phyloP scores from a whole-genome alignment of 768 basidiomycete genomes.

The Hypholoma fasciculare region DNA sequence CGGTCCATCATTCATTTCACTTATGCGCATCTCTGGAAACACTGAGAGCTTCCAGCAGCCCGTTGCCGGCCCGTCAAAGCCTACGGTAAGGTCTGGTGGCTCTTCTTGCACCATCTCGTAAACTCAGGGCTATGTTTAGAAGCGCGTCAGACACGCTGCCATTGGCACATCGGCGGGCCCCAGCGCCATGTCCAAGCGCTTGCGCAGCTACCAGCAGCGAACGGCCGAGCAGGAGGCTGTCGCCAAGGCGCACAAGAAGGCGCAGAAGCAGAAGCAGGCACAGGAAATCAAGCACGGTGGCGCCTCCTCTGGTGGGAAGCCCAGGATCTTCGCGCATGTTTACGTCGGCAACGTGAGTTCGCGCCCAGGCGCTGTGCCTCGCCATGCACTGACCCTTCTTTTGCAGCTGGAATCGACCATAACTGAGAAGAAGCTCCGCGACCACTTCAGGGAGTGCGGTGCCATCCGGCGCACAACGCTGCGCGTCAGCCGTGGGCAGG shows the following conservation, averaged over 20 bases:
- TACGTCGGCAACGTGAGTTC: not conserved
- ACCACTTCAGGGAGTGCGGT: constrained; percentile 38
- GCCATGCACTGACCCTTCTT: too few relatives aligned
- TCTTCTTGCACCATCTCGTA: not conserved
- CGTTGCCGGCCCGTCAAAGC: not conserved
- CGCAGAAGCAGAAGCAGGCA: constrained; percentile 12
- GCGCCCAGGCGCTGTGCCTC: not conserved
- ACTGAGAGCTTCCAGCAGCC: not conserved
- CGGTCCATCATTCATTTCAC: not conserved
- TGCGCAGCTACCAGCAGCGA: too few relatives aligned
- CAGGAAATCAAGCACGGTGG: constrained; percentile 21
- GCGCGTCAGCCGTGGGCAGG: constrained; percentile 41
- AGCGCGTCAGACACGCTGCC: too few relatives aligned
- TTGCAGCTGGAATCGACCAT: not conserved
- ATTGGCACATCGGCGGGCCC: too few relatives aligned
- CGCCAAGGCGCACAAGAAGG: too few relatives aligned
- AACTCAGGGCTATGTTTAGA: too few relatives aligned
- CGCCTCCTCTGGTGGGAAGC: constrained; percentile 9
- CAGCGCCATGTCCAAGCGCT: too few relatives aligned
- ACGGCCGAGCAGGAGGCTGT: too few relatives aligned
- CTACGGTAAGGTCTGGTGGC: not conserved
- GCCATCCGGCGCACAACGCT: constrained; percentile 21
- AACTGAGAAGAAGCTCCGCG: constrained; percentile 29
- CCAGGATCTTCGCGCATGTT: constrained; percentile 17
- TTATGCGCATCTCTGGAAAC: constrained; percentile 8